Percentiles rank a stretch among this genome's conserved stretches.
Conservation (phyloP, 805 yeast species). For the Saccharomyces mikatae region DNA sequence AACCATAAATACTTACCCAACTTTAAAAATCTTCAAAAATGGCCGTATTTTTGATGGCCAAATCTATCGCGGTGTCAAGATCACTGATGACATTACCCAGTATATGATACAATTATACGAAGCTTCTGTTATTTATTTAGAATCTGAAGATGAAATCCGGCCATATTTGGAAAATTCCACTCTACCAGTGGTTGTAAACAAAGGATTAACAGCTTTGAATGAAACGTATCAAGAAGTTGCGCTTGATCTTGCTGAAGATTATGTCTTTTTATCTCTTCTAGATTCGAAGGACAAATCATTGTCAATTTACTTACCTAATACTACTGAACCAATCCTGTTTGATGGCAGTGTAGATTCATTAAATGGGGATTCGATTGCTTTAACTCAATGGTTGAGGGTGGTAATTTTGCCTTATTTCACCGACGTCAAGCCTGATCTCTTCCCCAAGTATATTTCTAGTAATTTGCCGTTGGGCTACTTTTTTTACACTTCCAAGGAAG, state of each 20-base stretch:
- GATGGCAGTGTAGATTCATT: constrained; percentile 14
- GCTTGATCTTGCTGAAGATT: constrained; percentile 50
- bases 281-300: constrained; percentile 15
- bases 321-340: constrained; percentile 23
- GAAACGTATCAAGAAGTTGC: constrained; percentile 58
- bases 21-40: constrained; percentile 60
- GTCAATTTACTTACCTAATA: constrained; percentile 27
- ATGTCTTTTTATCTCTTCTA: constrained; percentile 43
- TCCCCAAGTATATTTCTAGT: constrained; percentile 62
- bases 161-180: constrained; percentile 10
- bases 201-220: constrained; percentile 37
- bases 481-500: constrained; percentile 63
- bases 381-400: constrained; percentile 29
- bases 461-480: constrained; percentile 79
- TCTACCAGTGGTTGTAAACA: constrained; percentile 45
- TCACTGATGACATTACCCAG: constrained; percentile 61
- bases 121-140: constrained; percentile 58
- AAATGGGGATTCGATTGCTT: constrained; percentile 5
- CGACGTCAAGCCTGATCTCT: constrained; percentile 76
- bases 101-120: constrained; percentile 74
- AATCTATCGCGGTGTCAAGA: constrained; percentile 79
- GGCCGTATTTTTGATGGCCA: constrained; percentile 37
- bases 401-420: constrained; percentile 81
- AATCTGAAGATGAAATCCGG: constrained; percentile 36
- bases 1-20: constrained; percentile 73